phyloP scores from a whole-genome alignment of 805 yeast species.

The Pichia scutulata region DNA sequence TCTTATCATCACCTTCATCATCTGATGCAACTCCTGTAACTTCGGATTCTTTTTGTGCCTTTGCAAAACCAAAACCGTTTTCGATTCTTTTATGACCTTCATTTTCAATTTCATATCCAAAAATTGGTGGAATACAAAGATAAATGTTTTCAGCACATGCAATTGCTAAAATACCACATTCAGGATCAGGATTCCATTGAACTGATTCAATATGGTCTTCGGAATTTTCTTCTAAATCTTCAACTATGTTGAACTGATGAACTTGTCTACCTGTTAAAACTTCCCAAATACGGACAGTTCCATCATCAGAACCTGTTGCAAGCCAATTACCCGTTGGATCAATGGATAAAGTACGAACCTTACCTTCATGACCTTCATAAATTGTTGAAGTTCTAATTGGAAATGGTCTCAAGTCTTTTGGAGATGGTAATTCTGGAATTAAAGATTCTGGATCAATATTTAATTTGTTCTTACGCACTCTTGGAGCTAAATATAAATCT shows the following conservation, averaged over 20 bases:
- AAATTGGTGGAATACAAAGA: slow-evolving; percentile 82
- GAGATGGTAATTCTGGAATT: slow-evolving; percentile 94
- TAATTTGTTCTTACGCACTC: slow-evolving; percentile 84
- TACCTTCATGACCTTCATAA: slow-evolving; percentile 76
- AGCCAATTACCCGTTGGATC: slow-evolving; percentile 91
- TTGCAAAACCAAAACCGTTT: slow-evolving; percentile 83
- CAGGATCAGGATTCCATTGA: slow-evolving; percentile 83
- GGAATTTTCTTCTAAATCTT: slow-evolving; percentile 41
- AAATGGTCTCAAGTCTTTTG: slow-evolving; percentile 93
- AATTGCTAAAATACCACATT: slow-evolving; percentile 73
- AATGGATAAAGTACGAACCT: slow-evolving; percentile 72
- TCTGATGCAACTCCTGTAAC: slow-evolving; percentile 29
- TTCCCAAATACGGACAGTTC: slow-evolving; percentile 95
- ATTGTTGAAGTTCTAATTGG: slow-evolving; percentile 84
- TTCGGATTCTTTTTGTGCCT: slow-evolving; percentile 25
- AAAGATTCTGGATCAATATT: slow-evolving; percentile 94
- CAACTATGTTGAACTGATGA: slow-evolving; percentile 44
- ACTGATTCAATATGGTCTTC: slow-evolving; percentile 77
- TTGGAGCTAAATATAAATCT: slow-evolving; percentile 92
- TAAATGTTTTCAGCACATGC: slow-evolving; percentile 75
- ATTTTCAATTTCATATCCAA: slow-evolving; percentile 83
- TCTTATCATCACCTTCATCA: slow-evolving; percentile 22
- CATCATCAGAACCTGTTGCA: slow-evolving; percentile 98
- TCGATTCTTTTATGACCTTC: slow-evolving; percentile 71
- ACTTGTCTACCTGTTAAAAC: slow-evolving; percentile 91